Percentiles rank a stretch among this genome's conserved stretches.
These are phyloP conservation scores for Clonostachys rhizophaga DNA, from an alignment of 2,329 filamentous ascomycete species.

Conservation along the genomic window DNA sequence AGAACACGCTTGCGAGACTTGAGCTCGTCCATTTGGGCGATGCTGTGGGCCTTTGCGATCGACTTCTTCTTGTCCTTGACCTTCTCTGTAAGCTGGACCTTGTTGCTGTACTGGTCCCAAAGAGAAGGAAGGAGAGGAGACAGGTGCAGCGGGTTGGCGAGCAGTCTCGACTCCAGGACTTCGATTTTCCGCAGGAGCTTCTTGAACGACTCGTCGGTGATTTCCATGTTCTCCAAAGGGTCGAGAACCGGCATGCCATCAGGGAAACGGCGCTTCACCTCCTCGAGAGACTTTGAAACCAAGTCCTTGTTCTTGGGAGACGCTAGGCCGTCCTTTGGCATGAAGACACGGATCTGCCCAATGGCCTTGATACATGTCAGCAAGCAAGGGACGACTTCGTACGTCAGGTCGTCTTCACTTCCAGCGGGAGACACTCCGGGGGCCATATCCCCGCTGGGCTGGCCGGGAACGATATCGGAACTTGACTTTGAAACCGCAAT, in stretches of 20 bases:
- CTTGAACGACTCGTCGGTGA: conserved; percentile 89
- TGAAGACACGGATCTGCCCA: conserved; percentile 76
- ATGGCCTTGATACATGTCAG: conserved; percentile 82
- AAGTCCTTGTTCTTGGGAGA: conserved; percentile 60
- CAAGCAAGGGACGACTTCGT: conserved; percentile 65
- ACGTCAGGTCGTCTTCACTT: conserved; percentile 18
- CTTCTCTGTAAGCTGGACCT: conserved; percentile 69
- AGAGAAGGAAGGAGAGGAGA: conserved; percentile 79
- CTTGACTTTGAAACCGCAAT: conserved; percentile 53
- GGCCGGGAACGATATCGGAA: conserved; percentile 33
- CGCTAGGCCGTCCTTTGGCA: conserved; percentile 69
- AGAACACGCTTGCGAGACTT: conserved; percentile 95
- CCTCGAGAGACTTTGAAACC: conserved; percentile 66
- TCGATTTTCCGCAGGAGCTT: conserved; percentile 93
- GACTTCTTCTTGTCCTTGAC: conserved; percentile 88
- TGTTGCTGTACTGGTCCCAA: conserved; percentile 81
- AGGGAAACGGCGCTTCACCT: conserved; percentile 83
- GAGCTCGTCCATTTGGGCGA: conserved; percentile 91
- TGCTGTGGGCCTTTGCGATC: conserved; percentile 78
- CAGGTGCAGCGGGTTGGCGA: conserved; percentile 87
- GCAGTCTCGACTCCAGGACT: conserved; percentile 83
- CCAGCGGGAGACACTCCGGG: conserved; percentile 48
- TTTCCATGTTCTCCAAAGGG: conserved; percentile 94
- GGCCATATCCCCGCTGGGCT: conserved; percentile 40
- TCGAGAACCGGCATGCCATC: conserved; percentile 88